These are phyloP conservation scores for Hyaloscypha finlandica DNA, from an alignment of 495 filamentous ascomycete species.

Conservation along the genomic window DNA sequence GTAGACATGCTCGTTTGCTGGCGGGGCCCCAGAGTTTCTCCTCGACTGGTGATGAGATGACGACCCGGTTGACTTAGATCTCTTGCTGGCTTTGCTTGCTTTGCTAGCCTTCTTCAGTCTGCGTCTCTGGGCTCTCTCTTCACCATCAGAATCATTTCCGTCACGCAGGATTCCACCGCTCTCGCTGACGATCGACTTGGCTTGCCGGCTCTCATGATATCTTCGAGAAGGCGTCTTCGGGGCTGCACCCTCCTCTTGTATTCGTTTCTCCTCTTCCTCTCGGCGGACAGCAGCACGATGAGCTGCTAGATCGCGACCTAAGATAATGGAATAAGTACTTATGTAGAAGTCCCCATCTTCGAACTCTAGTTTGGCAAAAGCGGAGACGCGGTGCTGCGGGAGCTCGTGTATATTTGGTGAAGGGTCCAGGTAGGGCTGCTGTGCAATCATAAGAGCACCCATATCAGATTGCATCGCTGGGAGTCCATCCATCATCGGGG, in stretches of 20 bases:
- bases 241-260: constrained; percentile 47
- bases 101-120: constrained; percentile 18
- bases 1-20: constrained; percentile 18
- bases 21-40: constrained; percentile 44
- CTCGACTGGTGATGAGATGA: constrained; percentile 46
- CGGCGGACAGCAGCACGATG: constrained; percentile 52
- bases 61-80: constrained; percentile 39
- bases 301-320: constrained; percentile 65
- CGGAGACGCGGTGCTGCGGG: constrained; percentile 35
- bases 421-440: constrained; percentile 14
- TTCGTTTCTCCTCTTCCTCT: constrained; percentile 32
- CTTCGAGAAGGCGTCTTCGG: constrained; percentile 45
- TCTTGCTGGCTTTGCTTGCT: constrained; percentile 32
- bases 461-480: constrained; percentile 17
- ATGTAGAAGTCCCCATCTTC: constrained; percentile 73
- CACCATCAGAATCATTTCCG: constrained; percentile 50
- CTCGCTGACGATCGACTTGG: constrained; percentile 58
- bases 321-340: constrained; percentile 64
- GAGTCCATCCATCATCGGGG: constrained; percentile 10
- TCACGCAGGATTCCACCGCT: constrained; percentile 56
- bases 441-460: not conserved
- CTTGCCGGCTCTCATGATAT: constrained; percentile 45
- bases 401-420: constrained; percentile 19
- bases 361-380: constrained; percentile 72
- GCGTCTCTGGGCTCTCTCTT: constrained; percentile 28